Conservation (phyloP, 805 yeast genomes). For the Nakazawaea peltata region DNA sequence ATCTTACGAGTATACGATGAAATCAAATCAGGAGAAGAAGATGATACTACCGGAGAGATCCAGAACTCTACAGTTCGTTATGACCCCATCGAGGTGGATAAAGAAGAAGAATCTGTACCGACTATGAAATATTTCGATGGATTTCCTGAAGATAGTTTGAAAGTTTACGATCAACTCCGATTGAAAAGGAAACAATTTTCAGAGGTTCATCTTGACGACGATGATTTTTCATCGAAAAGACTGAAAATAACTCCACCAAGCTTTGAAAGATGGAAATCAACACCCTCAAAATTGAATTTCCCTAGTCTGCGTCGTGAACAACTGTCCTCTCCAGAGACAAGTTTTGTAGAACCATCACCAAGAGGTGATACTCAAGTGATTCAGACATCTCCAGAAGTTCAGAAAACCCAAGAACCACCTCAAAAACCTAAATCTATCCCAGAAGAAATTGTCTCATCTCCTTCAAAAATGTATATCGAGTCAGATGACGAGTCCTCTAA, state of each 20-base stretch:
- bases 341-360: neutral
- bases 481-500: neutral
- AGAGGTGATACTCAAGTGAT: neutral
- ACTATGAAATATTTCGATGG: neutral
- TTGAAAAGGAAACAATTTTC: slow-evolving; percentile 5
- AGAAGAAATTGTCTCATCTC: neutral
- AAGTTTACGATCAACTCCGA: slow-evolving; percentile 2
- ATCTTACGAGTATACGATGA: too few relatives aligned
- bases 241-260: neutral
- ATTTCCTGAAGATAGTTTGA: slow-evolving; percentile 8
- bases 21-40: too few relatives aligned
- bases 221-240: neutral
- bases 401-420: neutral
- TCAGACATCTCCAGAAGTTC: neutral
- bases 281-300: too few relatives aligned
- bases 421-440: neutral
- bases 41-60: too few relatives aligned
- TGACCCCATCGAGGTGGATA: slow-evolving; percentile 20
- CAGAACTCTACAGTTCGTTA: slow-evolving; percentile 2
- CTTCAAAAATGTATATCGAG: neutral
- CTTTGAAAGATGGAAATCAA: neutral
- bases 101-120: slow-evolving; percentile 21
- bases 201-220: too few relatives aligned
- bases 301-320: too few relatives aligned
- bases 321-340: neutral